A percentile compares a stretch with the other conserved stretches of the same genome.
Conservation (phyloP, 495 filamentous ascomycete genomes). For the Aspergillus sclerotioniger region DNA sequence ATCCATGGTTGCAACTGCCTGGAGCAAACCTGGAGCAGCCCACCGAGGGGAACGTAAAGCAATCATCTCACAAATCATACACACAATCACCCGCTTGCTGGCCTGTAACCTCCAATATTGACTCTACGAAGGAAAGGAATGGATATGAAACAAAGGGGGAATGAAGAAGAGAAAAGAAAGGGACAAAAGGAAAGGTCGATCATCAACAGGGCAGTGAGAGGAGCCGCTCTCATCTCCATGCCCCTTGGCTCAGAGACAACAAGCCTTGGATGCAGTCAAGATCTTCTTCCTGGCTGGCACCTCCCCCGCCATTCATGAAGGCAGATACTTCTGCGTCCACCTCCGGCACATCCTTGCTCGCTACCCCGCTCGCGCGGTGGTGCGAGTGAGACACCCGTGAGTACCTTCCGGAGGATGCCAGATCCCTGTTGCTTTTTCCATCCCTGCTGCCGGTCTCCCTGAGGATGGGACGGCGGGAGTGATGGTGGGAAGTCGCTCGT, state of each 20-base stretch:
- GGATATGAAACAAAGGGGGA: slow-evolving; percentile 24
- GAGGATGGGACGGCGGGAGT: slow-evolving; percentile 41
- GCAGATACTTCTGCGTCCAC: slow-evolving; percentile 59
- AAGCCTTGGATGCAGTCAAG: slow-evolving; percentile 77
- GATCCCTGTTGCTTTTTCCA: slow-evolving; percentile 22
- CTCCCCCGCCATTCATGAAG: slow-evolving; percentile 63
- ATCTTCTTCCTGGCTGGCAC: slow-evolving; percentile 64
- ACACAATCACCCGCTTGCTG: slow-evolving; percentile 36
- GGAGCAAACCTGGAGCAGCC: not conserved
- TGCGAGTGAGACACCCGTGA: slow-evolving; percentile 32
- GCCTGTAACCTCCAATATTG: slow-evolving; percentile 32
- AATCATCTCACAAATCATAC: slow-evolving; percentile 28
- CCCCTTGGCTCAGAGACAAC: slow-evolving; percentile 68
- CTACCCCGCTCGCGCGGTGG: slow-evolving; percentile 15
- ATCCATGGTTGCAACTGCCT: slow-evolving; percentile 5
- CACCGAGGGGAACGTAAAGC: slow-evolving; percentile 15
- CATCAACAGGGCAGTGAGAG: slow-evolving; percentile 6
- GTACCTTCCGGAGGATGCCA: slow-evolving; percentile 32
- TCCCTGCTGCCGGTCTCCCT: slow-evolving; percentile 42
- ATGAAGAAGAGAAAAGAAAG: slow-evolving; percentile 14
- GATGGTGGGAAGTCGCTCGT: slow-evolving; percentile 31
- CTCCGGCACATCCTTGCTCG: slow-evolving; percentile 34
- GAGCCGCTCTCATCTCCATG: slow-evolving; percentile 46
- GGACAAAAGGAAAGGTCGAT: slow-evolving; percentile 25
- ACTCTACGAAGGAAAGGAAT: slow-evolving; percentile 22